Evolutionary conservation across 2,329 filamentous ascomycete genomes (phyloP), one percentile per base, ranked within the genome.

Genomic region (Fusarium napiforme): DNA sequence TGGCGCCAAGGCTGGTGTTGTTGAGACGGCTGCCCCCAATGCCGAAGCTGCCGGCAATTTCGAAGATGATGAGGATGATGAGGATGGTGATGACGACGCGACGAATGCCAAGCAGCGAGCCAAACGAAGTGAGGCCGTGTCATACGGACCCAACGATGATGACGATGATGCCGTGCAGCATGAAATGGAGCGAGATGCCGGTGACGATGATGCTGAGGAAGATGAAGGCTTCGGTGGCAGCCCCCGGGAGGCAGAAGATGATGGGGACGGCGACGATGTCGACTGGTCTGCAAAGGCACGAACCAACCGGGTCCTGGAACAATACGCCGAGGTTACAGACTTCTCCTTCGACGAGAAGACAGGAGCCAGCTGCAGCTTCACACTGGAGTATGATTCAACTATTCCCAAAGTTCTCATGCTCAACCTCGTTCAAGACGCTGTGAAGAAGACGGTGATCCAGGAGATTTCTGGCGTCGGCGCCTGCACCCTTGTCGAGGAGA

Each of bases 351-450:
- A 97, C 81, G 91, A 94, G 76, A 86, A 86, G 64, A 85, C 85
- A 23, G 95, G 94, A 73, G 88, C 88, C 45, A 93, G 91, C 86
- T 97, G 94, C 82, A 89, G 92, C 73, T 90, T 98, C 78, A 93
- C 93, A 21, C 89, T 98, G 67, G 94, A 93, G 82, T 98, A 97
- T 80, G 90, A 93, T 72, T 89, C 92, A 46, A 86, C 89, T 47
- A 93, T 93, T 19, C 93, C 96, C 73, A 99, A 99, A 85, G 88
- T 99, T 53, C 89, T 99, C 67, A 96, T 99, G 89, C 91, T 98
- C 66, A 93, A 93, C 78, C 87, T 98, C 65, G 93, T 98, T 61
- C 95, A 98, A 82, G 88, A 91, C 21, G 93, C 93, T 18, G 90
- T 94, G 60, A 90, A 90, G 72, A 90, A 90, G 78, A 92, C 95